These are phyloP conservation scores for Trichoderma gracile DNA, from an alignment of 2,329 filamentous ascomycete genomes.

Conservation along the genomic window DNA sequence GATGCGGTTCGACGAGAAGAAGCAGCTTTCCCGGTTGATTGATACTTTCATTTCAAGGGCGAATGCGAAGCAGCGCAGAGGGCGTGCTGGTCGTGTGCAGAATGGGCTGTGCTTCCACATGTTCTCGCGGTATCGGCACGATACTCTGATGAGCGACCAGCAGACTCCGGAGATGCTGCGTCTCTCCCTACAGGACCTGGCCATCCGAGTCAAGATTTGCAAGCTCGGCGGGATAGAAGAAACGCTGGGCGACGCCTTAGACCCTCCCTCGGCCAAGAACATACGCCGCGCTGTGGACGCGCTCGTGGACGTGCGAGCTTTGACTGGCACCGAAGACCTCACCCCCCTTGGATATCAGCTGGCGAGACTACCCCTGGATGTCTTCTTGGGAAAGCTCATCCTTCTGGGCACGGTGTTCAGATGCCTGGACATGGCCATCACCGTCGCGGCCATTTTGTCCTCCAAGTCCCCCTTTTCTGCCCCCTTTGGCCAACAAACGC, in stretches of 20 bases:
- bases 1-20: constrained; percentile 92
- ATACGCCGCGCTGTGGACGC: constrained; percentile 91
- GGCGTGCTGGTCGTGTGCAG: constrained; percentile 92
- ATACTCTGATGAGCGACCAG: constrained; percentile 81
- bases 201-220: constrained; percentile 96
- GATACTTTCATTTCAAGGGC: constrained; percentile 95
- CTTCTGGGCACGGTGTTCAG: constrained; percentile 83
- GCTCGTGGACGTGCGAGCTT: constrained; percentile 85
- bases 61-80: constrained; percentile 92
- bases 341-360: constrained; percentile 85
- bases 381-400: constrained; percentile 92
- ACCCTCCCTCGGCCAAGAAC: constrained; percentile 88
- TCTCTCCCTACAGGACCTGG: constrained; percentile 88
- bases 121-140: constrained; percentile 87
- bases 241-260: constrained; percentile 82
- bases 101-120: constrained; percentile 94
- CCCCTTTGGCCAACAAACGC: constrained; percentile 78
- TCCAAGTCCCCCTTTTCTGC: constrained; percentile 93
- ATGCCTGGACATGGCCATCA: constrained; percentile 88
- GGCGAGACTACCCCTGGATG: constrained; percentile 85
- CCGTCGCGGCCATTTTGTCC: constrained; percentile 87
- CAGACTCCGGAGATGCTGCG: constrained; percentile 97
- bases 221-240: constrained; percentile 92
- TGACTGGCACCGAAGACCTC: constrained; percentile 78
- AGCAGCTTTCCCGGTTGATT: constrained; percentile 85